phyloP scores from a whole-genome alignment of 2,329 filamentous ascomycete species.

The Fonsecaea pugnacius region DNA sequence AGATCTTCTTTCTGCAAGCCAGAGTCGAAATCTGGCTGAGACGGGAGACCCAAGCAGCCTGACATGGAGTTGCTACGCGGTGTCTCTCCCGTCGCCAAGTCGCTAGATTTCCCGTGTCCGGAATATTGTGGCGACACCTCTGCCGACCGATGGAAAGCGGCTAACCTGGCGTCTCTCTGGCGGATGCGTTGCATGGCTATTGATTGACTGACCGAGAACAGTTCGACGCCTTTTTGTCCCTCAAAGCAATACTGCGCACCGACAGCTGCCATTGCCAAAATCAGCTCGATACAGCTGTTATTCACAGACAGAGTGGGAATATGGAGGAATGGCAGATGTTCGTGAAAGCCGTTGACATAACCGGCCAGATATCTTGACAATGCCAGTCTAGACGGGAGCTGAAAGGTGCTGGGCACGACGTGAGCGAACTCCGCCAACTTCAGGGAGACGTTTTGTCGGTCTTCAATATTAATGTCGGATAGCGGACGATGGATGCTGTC shows the following conservation, averaged over 20 bases:
- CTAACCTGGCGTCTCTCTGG: constrained; percentile 32
- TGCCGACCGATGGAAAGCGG: constrained; percentile 34
- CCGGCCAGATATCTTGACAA: constrained; percentile 37
- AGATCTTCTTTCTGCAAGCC: constrained; percentile 28
- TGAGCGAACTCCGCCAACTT: constrained; percentile 35
- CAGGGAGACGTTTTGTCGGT: constrained; percentile 39
- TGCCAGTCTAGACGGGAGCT: constrained; percentile 37
- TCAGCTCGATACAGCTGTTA: constrained; percentile 33
- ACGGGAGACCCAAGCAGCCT: constrained; percentile 30
- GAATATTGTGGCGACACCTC: constrained; percentile 32
- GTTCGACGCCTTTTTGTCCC: constrained; percentile 34
- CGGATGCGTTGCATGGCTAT: constrained; percentile 36
- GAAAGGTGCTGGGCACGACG: constrained; percentile 32
- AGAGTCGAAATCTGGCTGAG: constrained; percentile 25
- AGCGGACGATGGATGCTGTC: constrained; percentile 36
- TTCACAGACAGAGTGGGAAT: constrained; percentile 31
- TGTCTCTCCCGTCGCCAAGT: constrained; percentile 22
- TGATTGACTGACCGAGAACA: constrained; percentile 35
- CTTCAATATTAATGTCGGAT: constrained; percentile 44
- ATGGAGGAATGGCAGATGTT: constrained; percentile 39
- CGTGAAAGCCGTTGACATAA: constrained; percentile 38
- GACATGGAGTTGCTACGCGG: constrained; percentile 29
- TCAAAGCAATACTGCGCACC: constrained; percentile 38
- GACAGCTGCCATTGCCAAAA: constrained; percentile 38
- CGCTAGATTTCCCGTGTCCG: constrained; percentile 14